These are phyloP conservation scores for Rhizoctonia solani DNA, from an alignment of 1,284 basidiomycete species.

Conservation along the genomic window DNA sequence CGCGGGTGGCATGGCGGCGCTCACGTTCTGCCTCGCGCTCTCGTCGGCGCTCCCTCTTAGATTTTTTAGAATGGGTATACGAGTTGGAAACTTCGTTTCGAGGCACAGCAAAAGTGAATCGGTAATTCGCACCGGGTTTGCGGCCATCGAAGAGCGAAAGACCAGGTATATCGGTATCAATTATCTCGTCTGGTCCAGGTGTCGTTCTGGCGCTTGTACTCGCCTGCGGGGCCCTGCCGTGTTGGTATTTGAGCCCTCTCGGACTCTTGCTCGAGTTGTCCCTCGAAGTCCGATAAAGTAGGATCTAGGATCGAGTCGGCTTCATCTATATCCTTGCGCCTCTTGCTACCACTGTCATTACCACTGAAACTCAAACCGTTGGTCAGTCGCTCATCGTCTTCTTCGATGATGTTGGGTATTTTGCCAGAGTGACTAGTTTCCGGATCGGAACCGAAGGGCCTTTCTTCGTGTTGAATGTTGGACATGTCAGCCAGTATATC, in stretches of 20 bases:
- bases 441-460: neutral
- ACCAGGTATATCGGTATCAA: slow-evolving; percentile 46
- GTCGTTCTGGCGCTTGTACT: neutral
- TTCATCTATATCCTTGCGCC: slow-evolving; percentile 15
- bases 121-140: slow-evolving; percentile 52
- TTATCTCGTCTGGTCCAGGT: slow-evolving; percentile 41
- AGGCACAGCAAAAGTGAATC: slow-evolving; percentile 72
- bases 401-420: neutral
- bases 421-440: neutral
- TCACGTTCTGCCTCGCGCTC: slow-evolving; percentile 26
- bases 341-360: neutral
- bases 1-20: slow-evolving; percentile 7
- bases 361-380: slow-evolving; percentile 27
- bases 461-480: neutral
- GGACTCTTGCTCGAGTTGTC: neutral
- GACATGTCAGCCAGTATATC: slow-evolving; percentile 1
- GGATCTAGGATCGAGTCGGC: slow-evolving; percentile 13
- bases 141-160: slow-evolving; percentile 45
- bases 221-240: neutral
- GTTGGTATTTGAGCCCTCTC: neutral
- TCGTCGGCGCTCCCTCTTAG: slow-evolving; percentile 12
- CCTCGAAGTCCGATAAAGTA: slow-evolving; percentile 11
- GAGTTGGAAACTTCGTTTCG: neutral
- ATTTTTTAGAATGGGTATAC: neutral
- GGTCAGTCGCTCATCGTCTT: slow-evolving; percentile 24